Percentiles rank a stretch among this genome's conserved stretches.
phyloP scores from a whole-genome alignment of 305 asterid species.

The Andrographis paniculata region DNA sequence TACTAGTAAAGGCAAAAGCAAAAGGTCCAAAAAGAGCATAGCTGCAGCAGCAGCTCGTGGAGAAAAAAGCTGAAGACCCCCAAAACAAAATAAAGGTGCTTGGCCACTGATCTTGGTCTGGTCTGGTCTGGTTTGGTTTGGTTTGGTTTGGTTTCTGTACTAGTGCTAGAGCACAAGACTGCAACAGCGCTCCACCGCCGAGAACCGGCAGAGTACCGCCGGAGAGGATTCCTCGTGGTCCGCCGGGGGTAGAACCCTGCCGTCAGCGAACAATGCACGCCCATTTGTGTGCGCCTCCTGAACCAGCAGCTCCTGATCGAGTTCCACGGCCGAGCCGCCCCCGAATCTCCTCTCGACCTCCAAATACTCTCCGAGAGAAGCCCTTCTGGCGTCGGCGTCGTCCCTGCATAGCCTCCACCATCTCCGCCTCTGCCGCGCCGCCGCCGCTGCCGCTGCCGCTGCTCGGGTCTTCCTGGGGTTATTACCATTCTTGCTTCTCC shows the following conservation, averaged over 20 bases:
- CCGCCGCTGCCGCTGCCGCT: conserved; percentile 32
- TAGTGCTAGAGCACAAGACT: conserved; percentile 22
- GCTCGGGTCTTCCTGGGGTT: no score
- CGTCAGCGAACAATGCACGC: conserved; percentile 61
- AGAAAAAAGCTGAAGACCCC: no score
- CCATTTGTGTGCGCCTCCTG: conserved; percentile 39
- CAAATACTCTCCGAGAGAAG: conserved; percentile 68
- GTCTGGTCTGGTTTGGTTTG: no score
- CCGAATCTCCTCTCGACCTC: conserved; percentile 78
- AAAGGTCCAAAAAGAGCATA: background rate
- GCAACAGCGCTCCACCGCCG: conserved; percentile 50
- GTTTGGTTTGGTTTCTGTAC: background rate
- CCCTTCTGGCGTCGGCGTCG: conserved; percentile 43
- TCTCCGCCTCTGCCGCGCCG: conserved; percentile 44
- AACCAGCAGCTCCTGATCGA: conserved; percentile 46
- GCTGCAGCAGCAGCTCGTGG: no score
- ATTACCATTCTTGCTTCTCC: conserved; percentile 40
- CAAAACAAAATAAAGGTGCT: background rate
- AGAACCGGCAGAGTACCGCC: conserved; percentile 43
- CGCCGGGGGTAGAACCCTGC: conserved; percentile 66
- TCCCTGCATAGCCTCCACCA: conserved; percentile 85
- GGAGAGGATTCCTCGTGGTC: conserved; percentile 38
- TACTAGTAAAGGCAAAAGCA: background rate
- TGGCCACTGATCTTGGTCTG: no score
- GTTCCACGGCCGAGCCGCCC: conserved; percentile 48